A percentile compares a stretch with the other conserved stretches of the same genome.
Conservation (phyloP, 179 eudicot genomes). For the Actinidia arguta region DNA sequence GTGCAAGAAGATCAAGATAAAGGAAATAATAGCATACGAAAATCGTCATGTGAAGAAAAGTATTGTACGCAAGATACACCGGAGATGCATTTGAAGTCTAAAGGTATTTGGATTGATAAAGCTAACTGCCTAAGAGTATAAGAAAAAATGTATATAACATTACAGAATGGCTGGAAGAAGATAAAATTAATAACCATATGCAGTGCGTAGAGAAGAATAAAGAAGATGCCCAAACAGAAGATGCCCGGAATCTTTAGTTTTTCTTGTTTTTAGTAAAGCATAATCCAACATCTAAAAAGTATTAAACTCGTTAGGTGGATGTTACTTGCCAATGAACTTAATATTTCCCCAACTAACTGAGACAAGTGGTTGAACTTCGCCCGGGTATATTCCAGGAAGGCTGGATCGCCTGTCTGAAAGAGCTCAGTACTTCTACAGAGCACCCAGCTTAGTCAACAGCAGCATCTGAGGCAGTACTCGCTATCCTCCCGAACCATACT, state of each 20-base stretch:
- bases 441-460: too few relatives aligned
- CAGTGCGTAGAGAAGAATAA: background rate
- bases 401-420: too few relatives aligned
- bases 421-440: too few relatives aligned
- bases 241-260: too few relatives aligned
- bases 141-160: background rate
- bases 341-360: background rate
- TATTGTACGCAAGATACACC: background rate
- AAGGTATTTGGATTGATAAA: background rate
- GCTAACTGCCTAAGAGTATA: background rate
- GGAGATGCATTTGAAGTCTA: background rate
- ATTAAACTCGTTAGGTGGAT: background rate
- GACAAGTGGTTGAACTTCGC: too few relatives aligned
- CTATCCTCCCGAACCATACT: too few relatives aligned
- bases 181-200: background rate
- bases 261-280: too few relatives aligned
- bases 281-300: too few relatives aligned
- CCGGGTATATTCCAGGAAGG: too few relatives aligned
- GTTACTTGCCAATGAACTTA: background rate
- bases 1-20: background rate
- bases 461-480: too few relatives aligned
- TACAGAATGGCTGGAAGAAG: background rate
- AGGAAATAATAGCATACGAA: background rate
- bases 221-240: background rate
- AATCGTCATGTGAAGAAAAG: slow-evolving; percentile 9